Evolutionary conservation across 2,329 filamentous ascomycete species (phyloP), one percentile per base, ranked within the genome.

Genomic region (Tolypocladium pustulatum): DNA sequence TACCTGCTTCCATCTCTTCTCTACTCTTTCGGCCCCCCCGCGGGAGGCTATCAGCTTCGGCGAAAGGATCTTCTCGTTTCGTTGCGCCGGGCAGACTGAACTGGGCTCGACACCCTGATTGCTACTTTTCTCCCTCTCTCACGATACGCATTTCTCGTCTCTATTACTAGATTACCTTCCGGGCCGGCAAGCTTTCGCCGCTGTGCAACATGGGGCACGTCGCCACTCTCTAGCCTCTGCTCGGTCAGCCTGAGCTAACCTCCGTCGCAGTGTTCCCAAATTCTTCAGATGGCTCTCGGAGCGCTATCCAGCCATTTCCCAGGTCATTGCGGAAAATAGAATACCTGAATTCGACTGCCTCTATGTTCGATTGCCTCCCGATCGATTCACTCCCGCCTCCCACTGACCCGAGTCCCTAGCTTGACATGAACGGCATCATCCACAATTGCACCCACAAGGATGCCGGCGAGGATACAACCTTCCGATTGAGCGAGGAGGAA

Each of bases 201-300:
- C n/a, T 51, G 40, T 51, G 34, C 59, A 60, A 60, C 59, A 73
- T 72, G 71, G 69, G 70, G 71, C 70, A 58, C 27, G 65, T 63
- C 27, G 34, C 56, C 36, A 30, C 17, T 36, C 56, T 46, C 15
- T 9, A 22, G 25, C 37, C 30, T 3, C 36, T 10, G 4, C 20
- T 46, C 54, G 32, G 46, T 10, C 10, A 52, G 25, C 46, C 56
- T 56, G 40, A 20, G 58, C 52, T 63, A 41, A 61, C 56, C 55
- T 38, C 54, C 30, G 32, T 59, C 59, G 57, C 62, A 83, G 83
- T 81, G 82, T 85, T 64, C 89, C 89, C 71, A 96, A 96, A 72
- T 96, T 96, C 80, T 96, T 96, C 79, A 84, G 94, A 83, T 99
- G 95, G 94, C 89, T 99, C 81, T 97, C 92, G 61, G 95, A 99